Evolutionary conservation across 768 basidiomycete genomes (phyloP), one percentile per base, ranked within the genome.

Genomic region (Xanthoconium purpureum): DNA sequence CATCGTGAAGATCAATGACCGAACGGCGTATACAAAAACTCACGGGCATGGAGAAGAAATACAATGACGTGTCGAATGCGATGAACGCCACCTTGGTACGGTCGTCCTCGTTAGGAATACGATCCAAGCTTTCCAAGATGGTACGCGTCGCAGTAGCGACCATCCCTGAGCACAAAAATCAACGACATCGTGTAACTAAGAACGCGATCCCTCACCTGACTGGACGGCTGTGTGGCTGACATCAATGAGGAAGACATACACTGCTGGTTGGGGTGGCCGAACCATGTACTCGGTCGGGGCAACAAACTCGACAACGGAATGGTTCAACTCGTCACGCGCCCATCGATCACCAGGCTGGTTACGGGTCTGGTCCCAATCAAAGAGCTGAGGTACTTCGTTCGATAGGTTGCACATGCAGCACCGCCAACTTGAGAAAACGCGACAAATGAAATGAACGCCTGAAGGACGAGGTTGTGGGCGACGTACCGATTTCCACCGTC

Each of bases 271-370:
- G 50, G 97, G 97, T 6, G 97, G 89, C 61, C 97, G 89, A 68
- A 95, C 96, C 97, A 98, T 98, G 74, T 99, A 99, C 75, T 99
- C 97, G 0, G 94, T 96, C 7, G 97, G 95, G 1, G 97, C 97
- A 51, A 99, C 91, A 67, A 86, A 99, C 72, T 99, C 97, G 49
- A 99, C 92, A n/a, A 88, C 90, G 36, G 88, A 84, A 69, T 91
- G 85, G 66, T 97, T 98, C 50, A 99, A 80, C 75, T 99, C 97
- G 2, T 91, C 85, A 58, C 97, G 86, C 29, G 83, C 77, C 95
- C 97, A 99, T 53, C 97, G 78, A 73, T 99, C 97, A 13, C 92
- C 95, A 32, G 94, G 95, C 71, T 93, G 89, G 68, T 96, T 97
- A 60, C 84, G 85, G 51, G 80, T 83, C 72, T 94, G 91, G 71